phyloP scores from a whole-genome alignment of 2,329 filamentous ascomycete genomes.

The Talaromyces sp. region DNA sequence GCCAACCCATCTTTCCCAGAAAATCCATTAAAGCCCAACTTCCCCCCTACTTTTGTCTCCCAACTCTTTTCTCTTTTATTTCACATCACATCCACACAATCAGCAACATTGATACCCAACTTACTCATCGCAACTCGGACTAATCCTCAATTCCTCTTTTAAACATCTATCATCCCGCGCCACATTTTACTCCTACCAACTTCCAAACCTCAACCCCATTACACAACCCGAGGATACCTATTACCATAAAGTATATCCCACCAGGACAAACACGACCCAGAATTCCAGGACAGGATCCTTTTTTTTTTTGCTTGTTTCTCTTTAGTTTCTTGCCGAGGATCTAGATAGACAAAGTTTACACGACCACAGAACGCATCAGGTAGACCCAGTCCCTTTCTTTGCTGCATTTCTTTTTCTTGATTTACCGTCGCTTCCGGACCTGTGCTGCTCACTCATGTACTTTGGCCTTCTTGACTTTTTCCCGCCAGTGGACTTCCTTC shows the following conservation, averaged over 20 bases:
- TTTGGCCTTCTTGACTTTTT: background rate
- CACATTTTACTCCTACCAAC: background rate
- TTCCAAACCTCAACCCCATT: background rate
- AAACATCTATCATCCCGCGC: background rate
- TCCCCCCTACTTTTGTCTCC: constrained; percentile 9
- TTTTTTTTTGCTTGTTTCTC: constrained; percentile 29
- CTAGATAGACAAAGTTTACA: constrained; percentile 19
- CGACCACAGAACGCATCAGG: constrained; percentile 33
- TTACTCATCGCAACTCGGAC: background rate
- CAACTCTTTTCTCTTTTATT: constrained; percentile 12
- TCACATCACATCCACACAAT: background rate
- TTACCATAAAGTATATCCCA: background rate
- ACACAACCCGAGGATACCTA: constrained; percentile 18
- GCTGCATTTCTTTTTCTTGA: constrained; percentile 23
- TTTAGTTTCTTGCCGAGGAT: constrained; percentile 19
- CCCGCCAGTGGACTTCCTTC: constrained; percentile 16
- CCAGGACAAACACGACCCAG: constrained; percentile 3
- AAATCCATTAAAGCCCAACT: constrained; percentile 19
- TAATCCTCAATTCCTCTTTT: background rate
- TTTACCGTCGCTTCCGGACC: constrained; percentile 20
- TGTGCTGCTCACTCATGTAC: constrained; percentile 19
- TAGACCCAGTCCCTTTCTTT: constrained; percentile 41
- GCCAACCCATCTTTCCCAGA: background rate
- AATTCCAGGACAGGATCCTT: constrained; percentile 22
- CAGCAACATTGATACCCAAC: constrained; percentile 12